Evolutionary conservation across 768 basidiomycete genomes (phyloP), one percentile per base, ranked within the genome.

Genomic region (Aureoboletus auriporus): DNA sequence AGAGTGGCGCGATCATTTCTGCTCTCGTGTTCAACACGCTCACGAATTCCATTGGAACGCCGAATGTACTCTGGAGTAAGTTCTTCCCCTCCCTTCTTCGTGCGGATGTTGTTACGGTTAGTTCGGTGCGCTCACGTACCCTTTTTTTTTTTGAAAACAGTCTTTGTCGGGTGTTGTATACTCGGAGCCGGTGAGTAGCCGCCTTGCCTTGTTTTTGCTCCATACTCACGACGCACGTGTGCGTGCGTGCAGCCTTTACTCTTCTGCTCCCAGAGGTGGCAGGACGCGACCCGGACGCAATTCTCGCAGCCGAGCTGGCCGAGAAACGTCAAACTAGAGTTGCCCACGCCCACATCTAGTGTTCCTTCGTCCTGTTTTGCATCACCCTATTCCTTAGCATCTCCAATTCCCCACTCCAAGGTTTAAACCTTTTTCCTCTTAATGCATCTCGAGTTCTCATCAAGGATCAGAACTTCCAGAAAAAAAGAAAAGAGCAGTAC

Each of bases 1-100:
- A 91, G 61, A 71, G 69, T 0, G 89, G 88, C 44, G 89, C 88
- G 0, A 88, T 91, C 71, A 76, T 89, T 54, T 81, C 83, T 10
- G 82, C 84, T 1, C 76, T 89, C 37, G 85, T 73, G 2, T 89
- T 89, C 71, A 87, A 86, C 65, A 69, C 74, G 1, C 72, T 89
- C 28, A 76, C 73, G 20, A 57, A 75, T 38, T 60, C 69, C n/a
- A 77, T 87, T 50, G 87, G 87, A 14, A 85, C 82, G 8, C 76
- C 82, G 0, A 67, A 64, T 39, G 76, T 84, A 8, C 73, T 89
- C 6, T 89, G 87, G 85, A 87, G 85, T 87, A 55, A 54, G 82
- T 76, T 23, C 29, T 47, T 39, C 30, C 17, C 41, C n/a, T 16
- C 14, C 34, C 27, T 7, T 39, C 38, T 6, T 26, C 13, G 20